Evolutionary conservation across 1,284 basidiomycete species (phyloP).

Genomic region (Ceraceosorus guamensis): DNA sequence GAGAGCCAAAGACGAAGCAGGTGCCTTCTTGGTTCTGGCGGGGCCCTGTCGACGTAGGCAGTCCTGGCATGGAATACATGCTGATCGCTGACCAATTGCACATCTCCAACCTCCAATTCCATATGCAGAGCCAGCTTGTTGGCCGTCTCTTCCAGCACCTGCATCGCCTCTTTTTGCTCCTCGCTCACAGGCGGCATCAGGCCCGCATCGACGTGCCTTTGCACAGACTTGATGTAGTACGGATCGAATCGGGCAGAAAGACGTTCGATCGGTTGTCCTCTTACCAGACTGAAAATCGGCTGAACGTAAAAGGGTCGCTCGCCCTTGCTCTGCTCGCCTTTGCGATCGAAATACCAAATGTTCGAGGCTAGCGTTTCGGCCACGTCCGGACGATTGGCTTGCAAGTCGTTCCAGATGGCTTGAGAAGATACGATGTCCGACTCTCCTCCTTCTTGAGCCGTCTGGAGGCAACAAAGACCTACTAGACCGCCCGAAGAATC

Average conservation of each 20-base stretch:
- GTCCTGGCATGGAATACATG: slow-evolving; percentile 51
- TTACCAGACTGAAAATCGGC: slow-evolving; percentile 25
- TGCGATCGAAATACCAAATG: slow-evolving; percentile 42
- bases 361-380: slow-evolving; percentile 46
- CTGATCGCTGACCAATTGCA: slow-evolving; percentile 24
- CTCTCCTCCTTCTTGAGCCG: slow-evolving; percentile 52
- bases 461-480: slow-evolving; percentile 51
- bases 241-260: slow-evolving; percentile 38
- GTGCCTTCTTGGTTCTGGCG: slow-evolving; percentile 14
- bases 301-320: slow-evolving; percentile 23
- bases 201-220: slow-evolving; percentile 47
- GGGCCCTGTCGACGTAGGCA: slow-evolving; percentile 43
- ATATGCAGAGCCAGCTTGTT: slow-evolving; percentile 50
- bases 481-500: slow-evolving; percentile 47
- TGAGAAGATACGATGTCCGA: slow-evolving; percentile 51
- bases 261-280: slow-evolving; percentile 21
- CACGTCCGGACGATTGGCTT: slow-evolving; percentile 50
- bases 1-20: slow-evolving; percentile 52
- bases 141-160: slow-evolving; percentile 51
- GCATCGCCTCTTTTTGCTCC: slow-evolving; percentile 49
- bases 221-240: slow-evolving; percentile 39
- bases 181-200: slow-evolving; percentile 47
- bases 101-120: slow-evolving; percentile 51
- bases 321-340: slow-evolving; percentile 27
- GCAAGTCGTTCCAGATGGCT: slow-evolving; percentile 51